Base-by-base conservation (phyloP, 495 filamentous ascomycete species). In the Penicillium soppii region DNA sequence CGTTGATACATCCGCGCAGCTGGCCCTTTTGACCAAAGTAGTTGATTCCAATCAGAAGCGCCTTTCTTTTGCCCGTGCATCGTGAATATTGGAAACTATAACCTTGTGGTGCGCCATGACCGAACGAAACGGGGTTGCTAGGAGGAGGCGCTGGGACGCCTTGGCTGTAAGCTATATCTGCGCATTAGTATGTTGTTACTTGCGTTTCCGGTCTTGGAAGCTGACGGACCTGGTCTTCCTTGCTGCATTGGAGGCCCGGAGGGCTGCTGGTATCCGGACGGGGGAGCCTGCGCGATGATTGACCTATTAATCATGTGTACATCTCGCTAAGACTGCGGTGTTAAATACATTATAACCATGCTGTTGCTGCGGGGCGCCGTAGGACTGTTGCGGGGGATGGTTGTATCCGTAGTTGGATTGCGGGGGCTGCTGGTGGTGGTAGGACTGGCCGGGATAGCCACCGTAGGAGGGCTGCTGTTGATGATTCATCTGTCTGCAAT, bases 21-120 rank as follows among this genome's bases (percentile, higher is more conserved):
- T 97, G 90, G 47, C 92, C 92, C 46, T 87, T 83, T 67, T 97
- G 94, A 37, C 86, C 83, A 58, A 97, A 97, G 70, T 98, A 98
- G 73, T 98, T 98, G 76, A 97, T 96, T 32, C 94, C 94, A 52
- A 98, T 95, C 53, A 98, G 71, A 26, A 98, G 75, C 19, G 94
- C 94, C 80, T 96, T 98, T 62, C 91, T 76, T 59, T 86, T 83
- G 17, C 94, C 94, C 3, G 89, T 92, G 63, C 94, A 98, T 47
- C 87, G 84, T 45, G 92, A 96, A 69, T 96, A 97, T 66, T 90
- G 87, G 70, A 92, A 97, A 43, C 75, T 83, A 65, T 95, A 92
- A 45, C 80, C 79, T 51, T 83, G 78, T 22, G 90, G 87, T 23
- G 91, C 91, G 47, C 90, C 91, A 29, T 80, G 72, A 27, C 89